Percentiles rank a stretch among this genome's conserved stretches.
These are phyloP conservation scores for Xylaria palmicola DNA, from an alignment of 495 filamentous ascomycete genomes.

Conservation along the genomic window DNA sequence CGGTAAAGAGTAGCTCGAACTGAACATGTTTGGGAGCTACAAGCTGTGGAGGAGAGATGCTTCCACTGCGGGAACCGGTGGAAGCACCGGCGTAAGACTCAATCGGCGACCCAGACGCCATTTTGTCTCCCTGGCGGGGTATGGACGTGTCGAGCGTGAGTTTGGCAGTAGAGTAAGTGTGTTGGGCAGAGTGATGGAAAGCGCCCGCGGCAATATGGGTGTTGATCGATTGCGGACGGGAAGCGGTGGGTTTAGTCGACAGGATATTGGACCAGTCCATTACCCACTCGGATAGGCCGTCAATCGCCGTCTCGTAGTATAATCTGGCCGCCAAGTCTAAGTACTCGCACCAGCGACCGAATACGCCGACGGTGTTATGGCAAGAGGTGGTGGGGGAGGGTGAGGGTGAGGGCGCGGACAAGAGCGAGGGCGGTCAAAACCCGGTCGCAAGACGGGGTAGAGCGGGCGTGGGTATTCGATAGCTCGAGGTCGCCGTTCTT, in stretches of 20 bases:
- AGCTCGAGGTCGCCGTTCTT: conserved; percentile 3
- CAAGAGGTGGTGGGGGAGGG: conserved; percentile 15
- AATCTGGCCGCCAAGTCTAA: conserved; percentile 10
- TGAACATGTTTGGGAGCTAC: conserved; percentile 71
- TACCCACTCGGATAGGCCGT: conserved; percentile 6
- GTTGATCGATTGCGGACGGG: conserved; percentile 17
- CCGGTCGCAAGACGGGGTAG: conserved; percentile 26
- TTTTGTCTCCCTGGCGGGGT: conserved; percentile 35
- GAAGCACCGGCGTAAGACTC: conserved; percentile 28
- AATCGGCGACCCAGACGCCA: conserved; percentile 51
- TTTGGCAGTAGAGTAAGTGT: conserved; percentile 15
- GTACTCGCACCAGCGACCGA: conserved; percentile 7
- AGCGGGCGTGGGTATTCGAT: conserved; percentile 6
- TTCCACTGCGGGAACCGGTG: conserved; percentile 36
- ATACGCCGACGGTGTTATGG: conserved; percentile 7
- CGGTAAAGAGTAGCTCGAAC: conserved; percentile 79
- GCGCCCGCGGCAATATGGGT: conserved; percentile 28
- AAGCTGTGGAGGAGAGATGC: conserved; percentile 48
- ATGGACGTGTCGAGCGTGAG: conserved; percentile 23
- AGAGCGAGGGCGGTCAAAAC: conserved; percentile 23
- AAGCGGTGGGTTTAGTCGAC: conserved; percentile 20
- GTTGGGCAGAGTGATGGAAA: conserved; percentile 22
- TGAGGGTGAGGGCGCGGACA: conserved; percentile 1
- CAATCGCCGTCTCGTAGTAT: conserved; percentile 14
- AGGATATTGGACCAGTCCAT: conserved; percentile 25